Evolutionary conservation across 768 basidiomycete species (phyloP).

Genomic region (Sporobolomyces phaffii): DNA sequence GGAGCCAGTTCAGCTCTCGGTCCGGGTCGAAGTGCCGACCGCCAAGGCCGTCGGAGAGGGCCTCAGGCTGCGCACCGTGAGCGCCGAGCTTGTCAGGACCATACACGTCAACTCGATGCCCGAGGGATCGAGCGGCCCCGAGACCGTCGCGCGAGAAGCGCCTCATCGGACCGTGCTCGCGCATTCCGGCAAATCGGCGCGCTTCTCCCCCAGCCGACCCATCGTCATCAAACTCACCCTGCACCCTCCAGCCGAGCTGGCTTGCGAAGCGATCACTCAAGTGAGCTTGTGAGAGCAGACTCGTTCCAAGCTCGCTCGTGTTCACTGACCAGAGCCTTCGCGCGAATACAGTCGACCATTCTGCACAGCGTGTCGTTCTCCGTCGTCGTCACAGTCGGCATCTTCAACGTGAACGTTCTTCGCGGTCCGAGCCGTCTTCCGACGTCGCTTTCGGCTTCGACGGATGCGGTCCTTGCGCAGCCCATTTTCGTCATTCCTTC

Average conservation of each 20-base stretch:
- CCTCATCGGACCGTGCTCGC: constrained; percentile 51
- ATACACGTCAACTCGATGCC: constrained; percentile 24
- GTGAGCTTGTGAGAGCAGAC: not conserved
- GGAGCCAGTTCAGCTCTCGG: constrained; percentile 71
- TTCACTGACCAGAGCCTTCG: constrained; percentile 67
- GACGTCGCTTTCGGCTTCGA: not conserved
- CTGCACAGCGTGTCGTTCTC: constrained; percentile 76
- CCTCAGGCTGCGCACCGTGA: constrained; percentile 70
- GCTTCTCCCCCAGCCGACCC: constrained; percentile 70
- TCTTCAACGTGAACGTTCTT: not conserved
- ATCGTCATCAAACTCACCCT: constrained; percentile 75
- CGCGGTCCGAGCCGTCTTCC: constrained; percentile 5
- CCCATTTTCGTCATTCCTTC: not conserved
- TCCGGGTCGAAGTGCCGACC: constrained; percentile 70
- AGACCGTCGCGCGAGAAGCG: too few relatives aligned
- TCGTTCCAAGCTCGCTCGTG: constrained; percentile 22
- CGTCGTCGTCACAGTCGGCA: constrained; percentile 53
- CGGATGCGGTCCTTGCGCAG: not conserved
- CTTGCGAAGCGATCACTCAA: constrained; percentile 50
- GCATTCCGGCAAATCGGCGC: constrained; percentile 82
- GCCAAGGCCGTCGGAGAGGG: constrained; percentile 64
- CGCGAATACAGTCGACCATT: constrained; percentile 70
- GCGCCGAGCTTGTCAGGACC: constrained; percentile 66
- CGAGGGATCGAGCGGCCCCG: too few relatives aligned
- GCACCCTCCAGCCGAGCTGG: constrained; percentile 48